Evolutionary conservation across 768 basidiomycete species (phyloP).

Genomic region (Boletellus ananas): DNA sequence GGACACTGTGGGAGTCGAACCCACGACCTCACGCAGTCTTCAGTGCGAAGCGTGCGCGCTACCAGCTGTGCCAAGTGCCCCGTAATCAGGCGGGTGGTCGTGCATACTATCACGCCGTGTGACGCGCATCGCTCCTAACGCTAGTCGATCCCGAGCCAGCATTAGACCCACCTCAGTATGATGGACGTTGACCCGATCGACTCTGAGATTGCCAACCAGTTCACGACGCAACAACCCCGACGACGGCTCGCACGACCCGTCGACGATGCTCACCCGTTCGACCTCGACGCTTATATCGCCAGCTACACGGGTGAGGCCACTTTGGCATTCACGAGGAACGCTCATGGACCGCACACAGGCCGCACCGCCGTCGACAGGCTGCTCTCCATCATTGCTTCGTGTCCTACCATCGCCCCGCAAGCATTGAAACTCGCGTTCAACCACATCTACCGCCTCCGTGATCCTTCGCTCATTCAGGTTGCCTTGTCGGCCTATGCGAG

Average conservation of each 20-base stretch:
- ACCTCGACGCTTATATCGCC: constrained; percentile 75
- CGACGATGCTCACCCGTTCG: constrained; percentile 82
- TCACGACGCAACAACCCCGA: constrained; percentile 7
- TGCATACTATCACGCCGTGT: not conserved
- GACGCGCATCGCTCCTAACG: constrained; percentile 1
- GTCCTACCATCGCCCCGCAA: constrained; percentile 67
- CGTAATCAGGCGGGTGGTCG: not conserved
- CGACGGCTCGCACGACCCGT: constrained; percentile 42
- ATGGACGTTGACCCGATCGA: constrained; percentile 32
- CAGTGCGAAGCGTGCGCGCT: constrained; percentile 57
- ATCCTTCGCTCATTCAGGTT: constrained; percentile 55
- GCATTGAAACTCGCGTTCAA: constrained; percentile 66
- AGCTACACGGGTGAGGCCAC: constrained; percentile 63
- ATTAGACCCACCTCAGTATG: constrained; percentile 4
- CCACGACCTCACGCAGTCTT: constrained; percentile 51
- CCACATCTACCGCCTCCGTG: constrained; percentile 64
- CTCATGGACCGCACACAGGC: constrained; percentile 40
- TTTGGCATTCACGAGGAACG: not conserved
- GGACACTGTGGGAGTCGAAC: constrained; percentile 48
- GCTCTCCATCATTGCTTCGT: constrained; percentile 58
- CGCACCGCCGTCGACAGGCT: constrained; percentile 74
- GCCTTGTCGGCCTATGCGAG: constrained; percentile 55
- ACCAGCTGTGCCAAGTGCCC: constrained; percentile 59
- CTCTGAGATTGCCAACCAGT: constrained; percentile 19
- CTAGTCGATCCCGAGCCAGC: not conserved